Evolutionary conservation across 2,329 filamentous ascomycete genomes (phyloP), one percentile per base, ranked within the genome.

Genomic region (Clarireedia homoeocarpa): DNA sequence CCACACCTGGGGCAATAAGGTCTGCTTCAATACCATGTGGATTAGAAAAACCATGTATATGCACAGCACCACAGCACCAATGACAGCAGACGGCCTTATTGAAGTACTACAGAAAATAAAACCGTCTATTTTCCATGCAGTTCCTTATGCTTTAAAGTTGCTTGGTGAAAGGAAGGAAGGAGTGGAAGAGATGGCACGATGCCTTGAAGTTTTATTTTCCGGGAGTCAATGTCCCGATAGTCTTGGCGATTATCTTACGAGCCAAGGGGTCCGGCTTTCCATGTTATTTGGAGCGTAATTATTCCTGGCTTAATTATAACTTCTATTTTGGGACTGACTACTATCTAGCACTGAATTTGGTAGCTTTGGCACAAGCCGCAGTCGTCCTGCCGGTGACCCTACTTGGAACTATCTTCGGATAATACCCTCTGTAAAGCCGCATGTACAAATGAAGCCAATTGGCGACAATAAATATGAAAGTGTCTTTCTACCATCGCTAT

Each of bases 141-240:
- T 44, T 36, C 83, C 83, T 0, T 86, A 85, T 60, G 77, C 79
- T 0, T 66, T 86, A 15, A 85, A 86, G 62, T 69, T 87, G 0
- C 71, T 87, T 1, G 76, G 77, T 0, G 84, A 86, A 64, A 75
- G 75, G 0, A 70, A 77, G 0, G 74, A 77, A 17, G 84, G 83
- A 0, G 73, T 83, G 12, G 63, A 70, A 1, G 69, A 69, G 1
- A 67, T 84, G 17, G 68, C 68, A 0, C 67, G 68, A n/a, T 69
- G 76, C 10, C 75, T 79, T 60, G 63, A 80, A 2, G 79, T 84
- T 17, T 72, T 79, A 62, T 82, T 76, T 53, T 80, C 76, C 3
- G 81, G 81, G 0, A 79, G 77, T n/a, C 71, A 75, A 2, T 83
- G 78, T 60, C 81, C 81, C 0, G 80, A 84, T 60, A 77, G 78